Evolutionary conservation across 257 asterid genomes (phyloP).

Genomic region (Capsicum chinense): DNA sequence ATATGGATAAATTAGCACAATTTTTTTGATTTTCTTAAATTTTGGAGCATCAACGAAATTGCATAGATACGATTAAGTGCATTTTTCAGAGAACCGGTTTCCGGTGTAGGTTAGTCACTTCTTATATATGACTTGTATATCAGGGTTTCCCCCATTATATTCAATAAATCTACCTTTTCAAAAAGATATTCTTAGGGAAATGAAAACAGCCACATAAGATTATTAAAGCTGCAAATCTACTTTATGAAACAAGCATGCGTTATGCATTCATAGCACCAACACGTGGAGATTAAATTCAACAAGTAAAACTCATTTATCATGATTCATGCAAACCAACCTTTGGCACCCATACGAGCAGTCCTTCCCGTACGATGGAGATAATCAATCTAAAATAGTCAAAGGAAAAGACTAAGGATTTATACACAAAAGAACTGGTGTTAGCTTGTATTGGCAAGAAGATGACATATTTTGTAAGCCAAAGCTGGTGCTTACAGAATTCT

Average conservation of each 20-base stretch:
- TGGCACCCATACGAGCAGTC: slow-evolving; percentile 99
- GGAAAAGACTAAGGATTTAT: slow-evolving; percentile 3
- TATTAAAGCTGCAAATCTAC: neutral
- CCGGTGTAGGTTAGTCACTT: neutral
- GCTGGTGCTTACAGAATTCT: slow-evolving; percentile 73
- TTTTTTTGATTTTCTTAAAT: neutral
- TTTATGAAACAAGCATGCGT: neutral
- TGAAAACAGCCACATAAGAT: neutral
- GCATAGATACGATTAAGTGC: neutral
- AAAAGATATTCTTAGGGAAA: neutral
- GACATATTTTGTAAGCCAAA: neutral
- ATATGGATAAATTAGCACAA: neutral
- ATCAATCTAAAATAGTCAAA: slow-evolving; percentile 61
- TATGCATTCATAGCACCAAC: slow-evolving; percentile 6
- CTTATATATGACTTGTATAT: neutral
- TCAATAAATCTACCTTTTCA: neutral
- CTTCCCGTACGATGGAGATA: slow-evolving; percentile 99
- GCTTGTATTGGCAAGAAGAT: neutral
- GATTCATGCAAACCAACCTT: slow-evolving; percentile 55
- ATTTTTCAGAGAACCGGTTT: neutral
- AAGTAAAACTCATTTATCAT: neutral
- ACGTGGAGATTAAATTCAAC: neutral
- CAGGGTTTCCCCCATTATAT: neutral
- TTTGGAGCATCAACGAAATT: neutral
- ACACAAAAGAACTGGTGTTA: slow-evolving; percentile 12